These are phyloP conservation scores for Auricularia sp. DNA, from an alignment of 768 basidiomycete species.

Conservation along the genomic window DNA sequence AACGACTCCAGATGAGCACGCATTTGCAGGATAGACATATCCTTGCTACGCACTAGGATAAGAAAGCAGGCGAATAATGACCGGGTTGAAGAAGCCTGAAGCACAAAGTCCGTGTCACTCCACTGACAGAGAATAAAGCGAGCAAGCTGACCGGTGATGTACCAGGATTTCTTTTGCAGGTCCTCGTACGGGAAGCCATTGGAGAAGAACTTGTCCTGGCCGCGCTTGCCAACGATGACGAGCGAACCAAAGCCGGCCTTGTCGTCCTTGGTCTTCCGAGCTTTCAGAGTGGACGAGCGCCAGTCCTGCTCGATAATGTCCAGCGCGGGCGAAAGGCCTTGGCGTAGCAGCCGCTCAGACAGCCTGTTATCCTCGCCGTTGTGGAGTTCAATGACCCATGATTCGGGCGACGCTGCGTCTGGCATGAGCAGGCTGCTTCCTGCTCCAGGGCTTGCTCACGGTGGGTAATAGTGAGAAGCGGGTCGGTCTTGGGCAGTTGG, in stretches of 20 bases:
- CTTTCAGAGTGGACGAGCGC: constrained; percentile 4
- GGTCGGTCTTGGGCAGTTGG: neutral
- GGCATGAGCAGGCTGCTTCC: neutral
- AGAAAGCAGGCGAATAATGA: too few species aligned
- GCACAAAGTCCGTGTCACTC: too few species aligned
- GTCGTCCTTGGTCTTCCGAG: constrained; percentile 4
- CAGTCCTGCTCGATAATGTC: constrained; percentile 12
- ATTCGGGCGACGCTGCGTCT: neutral
- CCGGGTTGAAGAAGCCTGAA: too few species aligned
- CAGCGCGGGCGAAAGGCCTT: constrained; percentile 11
- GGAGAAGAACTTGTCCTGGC: constrained; percentile 14
- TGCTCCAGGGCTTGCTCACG: neutral
- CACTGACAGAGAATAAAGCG: too few species aligned
- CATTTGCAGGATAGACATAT: too few species aligned
- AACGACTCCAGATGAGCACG: neutral
- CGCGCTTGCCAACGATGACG: constrained; percentile 9
- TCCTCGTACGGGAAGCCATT: constrained; percentile 12
- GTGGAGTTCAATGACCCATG: constrained; percentile 13
- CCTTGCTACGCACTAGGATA: too few species aligned
- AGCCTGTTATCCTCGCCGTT: constrained; percentile 14
- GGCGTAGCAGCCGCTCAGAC: constrained; percentile 4
- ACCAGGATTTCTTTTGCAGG: neutral
- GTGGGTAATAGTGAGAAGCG: neutral
- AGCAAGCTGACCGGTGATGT: too few species aligned
- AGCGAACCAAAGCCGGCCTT: constrained; percentile 10